Conservation (phyloP, 805 yeast genomes). For the Sugiyamaella chiloensis region DNA sequence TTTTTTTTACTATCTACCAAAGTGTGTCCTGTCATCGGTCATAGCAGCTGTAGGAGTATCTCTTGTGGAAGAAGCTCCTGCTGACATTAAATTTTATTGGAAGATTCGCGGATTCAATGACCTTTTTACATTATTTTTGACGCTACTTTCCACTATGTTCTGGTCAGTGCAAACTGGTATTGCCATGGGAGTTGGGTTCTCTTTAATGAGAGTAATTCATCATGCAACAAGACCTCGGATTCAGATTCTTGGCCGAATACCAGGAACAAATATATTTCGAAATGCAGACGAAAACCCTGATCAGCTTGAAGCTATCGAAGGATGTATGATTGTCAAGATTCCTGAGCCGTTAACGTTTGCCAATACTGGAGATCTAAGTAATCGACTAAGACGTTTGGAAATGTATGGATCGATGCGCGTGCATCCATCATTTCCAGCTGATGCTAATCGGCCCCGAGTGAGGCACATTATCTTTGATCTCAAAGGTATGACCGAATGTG, state of each 20-base stretch:
- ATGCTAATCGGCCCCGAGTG: constrained; percentile 45
- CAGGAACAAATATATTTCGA: constrained; percentile 57
- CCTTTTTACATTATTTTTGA: constrained; percentile 61
- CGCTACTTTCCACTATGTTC: constrained; percentile 59
- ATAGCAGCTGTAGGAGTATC: constrained; percentile 75
- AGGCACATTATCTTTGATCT: constrained; percentile 69
- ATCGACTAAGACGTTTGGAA: constrained; percentile 66
- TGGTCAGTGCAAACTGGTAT: constrained; percentile 89
- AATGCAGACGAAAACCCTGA: constrained; percentile 64
- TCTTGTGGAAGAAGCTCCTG: constrained; percentile 79
- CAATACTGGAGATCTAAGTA: constrained; percentile 71
- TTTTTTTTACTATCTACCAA: constrained; percentile 69
- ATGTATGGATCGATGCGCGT: constrained; percentile 67
- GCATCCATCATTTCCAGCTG: constrained; percentile 70
- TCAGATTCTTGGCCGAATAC: constrained; percentile 71
- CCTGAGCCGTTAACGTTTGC: constrained; percentile 91
- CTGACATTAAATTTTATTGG: constrained; percentile 70
- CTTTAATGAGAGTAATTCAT: constrained; percentile 72
- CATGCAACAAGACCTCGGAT: constrained; percentile 80
- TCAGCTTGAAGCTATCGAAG: constrained; percentile 51
- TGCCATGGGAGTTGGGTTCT: constrained; percentile 78
- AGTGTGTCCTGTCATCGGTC: constrained; percentile 74
- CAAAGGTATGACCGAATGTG: constrained; percentile 77
- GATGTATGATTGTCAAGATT: constrained; percentile 72
- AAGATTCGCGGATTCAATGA: constrained; percentile 74